phyloP scores from a whole-genome alignment of 768 basidiomycete species.

The Favolaschia claudopus region DNA sequence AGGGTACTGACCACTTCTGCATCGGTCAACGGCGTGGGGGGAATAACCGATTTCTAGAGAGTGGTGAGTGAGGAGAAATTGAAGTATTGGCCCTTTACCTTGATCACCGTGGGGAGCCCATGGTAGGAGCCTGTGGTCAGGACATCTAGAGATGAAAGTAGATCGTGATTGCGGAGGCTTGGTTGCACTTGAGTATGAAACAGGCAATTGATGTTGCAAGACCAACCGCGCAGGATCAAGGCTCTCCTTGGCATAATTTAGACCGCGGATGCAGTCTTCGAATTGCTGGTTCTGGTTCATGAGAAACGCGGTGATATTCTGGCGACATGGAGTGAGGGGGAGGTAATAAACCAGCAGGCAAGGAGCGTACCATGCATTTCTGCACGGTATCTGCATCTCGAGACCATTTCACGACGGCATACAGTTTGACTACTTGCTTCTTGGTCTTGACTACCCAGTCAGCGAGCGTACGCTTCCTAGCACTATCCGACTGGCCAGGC shows the following conservation, averaged over 20 bases:
- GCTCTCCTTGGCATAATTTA: slow-evolving; percentile 71
- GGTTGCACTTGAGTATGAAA: slow-evolving; percentile 1
- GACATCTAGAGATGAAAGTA: slow-evolving; percentile 90
- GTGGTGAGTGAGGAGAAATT: background rate
- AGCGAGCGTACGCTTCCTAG: slow-evolving; percentile 81
- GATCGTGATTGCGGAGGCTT: slow-evolving; percentile 92
- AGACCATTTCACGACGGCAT: slow-evolving; percentile 88
- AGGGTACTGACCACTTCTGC: slow-evolving; percentile 70
- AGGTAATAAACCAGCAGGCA: background rate
- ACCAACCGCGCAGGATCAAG: slow-evolving; percentile 81
- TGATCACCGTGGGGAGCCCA: slow-evolving; percentile 81
- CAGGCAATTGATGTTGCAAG: background rate
- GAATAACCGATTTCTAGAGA: slow-evolving; percentile 72
- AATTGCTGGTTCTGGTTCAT: slow-evolving; percentile 88
- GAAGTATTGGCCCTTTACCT: slow-evolving; percentile 52
- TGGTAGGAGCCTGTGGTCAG: slow-evolving; percentile 87
- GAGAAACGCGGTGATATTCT: slow-evolving; percentile 91
- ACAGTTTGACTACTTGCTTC: slow-evolving; percentile 89
- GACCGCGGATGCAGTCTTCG: slow-evolving; percentile 66
- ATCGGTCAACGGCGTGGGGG: slow-evolving; percentile 71
- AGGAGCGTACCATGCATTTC: slow-evolving; percentile 77
- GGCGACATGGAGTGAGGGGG: slow-evolving; percentile 8
- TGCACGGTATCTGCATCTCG: slow-evolving; percentile 85
- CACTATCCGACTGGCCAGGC: slow-evolving; percentile 83
- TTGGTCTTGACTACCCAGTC: slow-evolving; percentile 93